Base-by-base conservation (phyloP, 768 basidiomycete species). In the Coprinopsis strossmayeri region DNA sequence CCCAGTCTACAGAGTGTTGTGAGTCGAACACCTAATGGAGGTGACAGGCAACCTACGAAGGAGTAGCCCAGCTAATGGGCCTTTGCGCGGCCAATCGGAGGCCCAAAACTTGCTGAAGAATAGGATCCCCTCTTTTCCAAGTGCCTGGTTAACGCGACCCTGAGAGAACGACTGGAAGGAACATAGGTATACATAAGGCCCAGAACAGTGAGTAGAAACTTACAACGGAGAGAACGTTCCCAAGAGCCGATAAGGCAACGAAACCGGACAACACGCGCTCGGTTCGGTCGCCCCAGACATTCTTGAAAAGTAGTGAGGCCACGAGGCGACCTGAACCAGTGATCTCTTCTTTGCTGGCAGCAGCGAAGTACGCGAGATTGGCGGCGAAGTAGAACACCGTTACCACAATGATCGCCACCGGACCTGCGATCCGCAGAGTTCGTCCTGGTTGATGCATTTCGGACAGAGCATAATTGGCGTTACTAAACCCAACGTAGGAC, bases 351-450 rank as follows among this genome's bases (percentile, higher is more conserved):
- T 81, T 84, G 4, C 78, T 75, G 7, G 82, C 81, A n/a, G 74
- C 84, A 1, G 78, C 78, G 46, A 83, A 79, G 58, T 85, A 87
- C 0, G 82, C 80, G 21, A 85, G 57, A 54, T 86, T 86, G 39
- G 77, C 75, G 4, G 77, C 67, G 20, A 86, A 21, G 56, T 87
- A 88, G 4, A 81, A 64, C 0, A 75, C 57, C 0, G 81, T 68
- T 15, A 82, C 77, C 11, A 72, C 64, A 4, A 59, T 50, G 48
- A 87, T 72, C 0, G 82, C 82, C 1, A 82, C 61, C 3, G 85
- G 81, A 2, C 77, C 82, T 0, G 84, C 84, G n/a, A 73, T 68
- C 49, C 74, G 75, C 55, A 89, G 67, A 0, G 83, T 86, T 18
- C 75, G 71, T 4, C 74, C 64, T 0, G 85, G 86, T 51, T 86